Evolutionary conservation across 1,284 basidiomycete species (phyloP).

Genomic region (Cutaneotrichosporon curvatum): DNA sequence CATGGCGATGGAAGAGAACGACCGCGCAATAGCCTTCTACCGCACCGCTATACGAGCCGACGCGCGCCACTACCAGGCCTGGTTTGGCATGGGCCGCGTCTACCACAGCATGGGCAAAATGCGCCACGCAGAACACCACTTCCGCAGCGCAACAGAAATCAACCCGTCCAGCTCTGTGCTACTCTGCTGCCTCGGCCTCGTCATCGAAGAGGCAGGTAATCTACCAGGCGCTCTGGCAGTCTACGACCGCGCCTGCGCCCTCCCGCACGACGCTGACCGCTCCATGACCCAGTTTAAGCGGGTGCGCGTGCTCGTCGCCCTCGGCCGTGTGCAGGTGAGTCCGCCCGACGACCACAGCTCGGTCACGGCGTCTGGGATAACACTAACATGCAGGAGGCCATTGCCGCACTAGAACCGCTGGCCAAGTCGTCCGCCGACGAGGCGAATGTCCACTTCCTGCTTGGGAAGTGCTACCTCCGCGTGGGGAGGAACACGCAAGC

Average conservation of each 20-base stretch:
- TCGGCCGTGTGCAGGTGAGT: constrained; percentile 72
- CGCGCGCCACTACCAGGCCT: constrained; percentile 87
- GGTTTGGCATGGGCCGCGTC: constrained; percentile 94
- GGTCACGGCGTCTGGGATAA: not conserved
- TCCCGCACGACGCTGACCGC: constrained; percentile 62
- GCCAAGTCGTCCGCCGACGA: constrained; percentile 69
- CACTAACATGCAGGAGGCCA: constrained; percentile 57
- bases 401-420: constrained; percentile 69
- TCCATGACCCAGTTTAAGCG: constrained; percentile 83
- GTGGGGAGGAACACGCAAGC: constrained; percentile 69
- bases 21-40: constrained; percentile 81
- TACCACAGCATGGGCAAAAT: constrained; percentile 86
- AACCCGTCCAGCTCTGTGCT: constrained; percentile 86
- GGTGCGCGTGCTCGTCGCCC: constrained; percentile 74
- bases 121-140: constrained; percentile 87
- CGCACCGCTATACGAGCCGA: constrained; percentile 80
- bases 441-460: constrained; percentile 86
- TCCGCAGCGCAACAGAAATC: constrained; percentile 77
- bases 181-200: constrained; percentile 82
- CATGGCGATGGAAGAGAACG: constrained; percentile 77
- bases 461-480: constrained; percentile 81
- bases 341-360: not conserved
- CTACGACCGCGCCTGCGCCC: constrained; percentile 65
- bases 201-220: constrained; percentile 73
- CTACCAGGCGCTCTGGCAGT: constrained; percentile 62